Evolutionary conservation across 176 grass and related monocot species (phyloP).

Genomic region (Hordeum marinum): DNA sequence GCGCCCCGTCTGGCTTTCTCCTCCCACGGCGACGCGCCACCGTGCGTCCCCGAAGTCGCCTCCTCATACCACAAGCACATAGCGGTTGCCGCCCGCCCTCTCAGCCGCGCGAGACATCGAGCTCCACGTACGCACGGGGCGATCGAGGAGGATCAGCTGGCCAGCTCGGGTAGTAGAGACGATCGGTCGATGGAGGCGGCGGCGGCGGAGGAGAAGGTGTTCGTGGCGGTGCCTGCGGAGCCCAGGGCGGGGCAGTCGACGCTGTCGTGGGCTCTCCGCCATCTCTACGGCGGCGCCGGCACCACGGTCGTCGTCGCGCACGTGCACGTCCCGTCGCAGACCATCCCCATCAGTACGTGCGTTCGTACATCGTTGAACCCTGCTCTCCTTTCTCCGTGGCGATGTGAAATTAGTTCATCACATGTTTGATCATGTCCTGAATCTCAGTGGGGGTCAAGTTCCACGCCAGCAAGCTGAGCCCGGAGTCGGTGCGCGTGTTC

Average conservation of each 20-base stretch:
- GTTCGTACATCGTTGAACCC: background rate
- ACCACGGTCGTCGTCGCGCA: constrained; percentile 57
- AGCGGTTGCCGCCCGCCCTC: background rate
- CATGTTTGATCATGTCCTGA: background rate
- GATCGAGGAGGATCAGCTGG: background rate
- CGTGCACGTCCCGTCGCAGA: constrained; percentile 54
- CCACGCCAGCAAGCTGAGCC: constrained; percentile 35
- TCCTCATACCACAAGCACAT: background rate
- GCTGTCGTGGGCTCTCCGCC: constrained; percentile 47
- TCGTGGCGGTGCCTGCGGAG: constrained; percentile 49
- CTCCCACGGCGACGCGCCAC: background rate
- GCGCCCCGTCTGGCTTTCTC: background rate
- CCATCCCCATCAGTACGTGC: constrained; percentile 72
- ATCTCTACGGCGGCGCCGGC: constrained; percentile 13
- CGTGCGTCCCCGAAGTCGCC: background rate
- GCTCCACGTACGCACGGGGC: background rate
- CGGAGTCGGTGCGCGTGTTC: constrained; percentile 38
- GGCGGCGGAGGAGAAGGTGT: constrained; percentile 35
- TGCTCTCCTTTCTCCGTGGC: background rate
- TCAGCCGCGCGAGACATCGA: background rate
- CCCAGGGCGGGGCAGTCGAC: constrained; percentile 43
- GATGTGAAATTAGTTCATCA: too few relatives aligned
- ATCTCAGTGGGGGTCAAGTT: constrained; percentile 64
- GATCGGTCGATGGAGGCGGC: background rate
- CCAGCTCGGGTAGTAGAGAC: background rate